phyloP scores from a whole-genome alignment of 306 rosid genomes.

The Castanea sativa region DNA sequence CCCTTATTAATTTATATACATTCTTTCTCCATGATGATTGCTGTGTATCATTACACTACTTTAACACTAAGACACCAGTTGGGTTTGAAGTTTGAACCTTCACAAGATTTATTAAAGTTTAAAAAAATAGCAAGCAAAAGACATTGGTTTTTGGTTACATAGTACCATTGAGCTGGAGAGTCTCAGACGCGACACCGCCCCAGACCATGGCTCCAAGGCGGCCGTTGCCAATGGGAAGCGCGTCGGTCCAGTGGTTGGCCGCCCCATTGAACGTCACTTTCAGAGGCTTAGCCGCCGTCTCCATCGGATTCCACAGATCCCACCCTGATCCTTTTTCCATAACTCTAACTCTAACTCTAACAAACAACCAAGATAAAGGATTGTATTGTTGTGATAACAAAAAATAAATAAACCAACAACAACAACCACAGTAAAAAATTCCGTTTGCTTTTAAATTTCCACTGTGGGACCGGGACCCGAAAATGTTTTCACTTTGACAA shows the following conservation, averaged over 20 bases:
- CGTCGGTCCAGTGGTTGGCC: conserved; percentile 82
- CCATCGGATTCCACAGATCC: conserved; percentile 34
- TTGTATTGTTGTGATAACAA: no score
- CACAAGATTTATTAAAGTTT: not conserved
- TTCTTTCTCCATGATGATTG: no score
- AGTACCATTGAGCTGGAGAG: conserved; percentile 66
- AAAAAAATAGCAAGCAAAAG: not conserved
- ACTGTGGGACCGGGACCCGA: no score
- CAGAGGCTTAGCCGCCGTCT: conserved; percentile 35
- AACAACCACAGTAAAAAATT: no score
- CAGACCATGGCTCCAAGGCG: conserved; percentile 84
- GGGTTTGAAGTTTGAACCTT: no score
- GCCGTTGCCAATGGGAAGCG: conserved; percentile 76
- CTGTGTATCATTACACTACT: no score
- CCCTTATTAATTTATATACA: no score
- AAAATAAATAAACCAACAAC: no score
- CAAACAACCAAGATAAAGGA: not conserved
- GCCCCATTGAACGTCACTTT: conserved; percentile 53
- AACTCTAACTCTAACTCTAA: not conserved
- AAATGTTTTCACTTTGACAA: no score
- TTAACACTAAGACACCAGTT: no score
- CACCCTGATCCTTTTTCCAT: conserved; percentile 31
- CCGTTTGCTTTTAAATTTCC: no score
- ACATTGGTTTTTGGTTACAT: not conserved
- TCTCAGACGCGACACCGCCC: conserved; percentile 60